Conservation (phyloP, 345 rosid genomes). For the Melaleuca quinquenervia region DNA sequence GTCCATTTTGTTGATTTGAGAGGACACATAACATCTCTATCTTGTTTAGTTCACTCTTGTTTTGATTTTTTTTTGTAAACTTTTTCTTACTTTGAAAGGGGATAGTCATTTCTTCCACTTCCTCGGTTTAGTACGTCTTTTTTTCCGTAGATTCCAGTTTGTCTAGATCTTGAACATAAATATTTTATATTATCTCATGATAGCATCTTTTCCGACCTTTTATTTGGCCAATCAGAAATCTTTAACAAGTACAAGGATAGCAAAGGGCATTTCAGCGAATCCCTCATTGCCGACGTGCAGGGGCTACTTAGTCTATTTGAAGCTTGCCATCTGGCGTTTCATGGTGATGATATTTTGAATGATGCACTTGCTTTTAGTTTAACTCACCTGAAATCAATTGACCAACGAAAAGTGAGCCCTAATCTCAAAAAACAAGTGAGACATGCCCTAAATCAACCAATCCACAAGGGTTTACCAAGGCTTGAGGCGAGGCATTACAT, state of each 20-base stretch:
- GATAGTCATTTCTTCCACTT: too few relatives aligned
- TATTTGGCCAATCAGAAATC: slow-evolving; percentile 5
- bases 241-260: slow-evolving; percentile 12
- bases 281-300: background rate
- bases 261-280: slow-evolving; percentile 1
- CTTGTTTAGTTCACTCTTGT: too few relatives aligned
- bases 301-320: slow-evolving; percentile 29
- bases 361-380: slow-evolving; percentile 19
- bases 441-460: background rate
- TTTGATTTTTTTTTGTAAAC: too few relatives aligned
- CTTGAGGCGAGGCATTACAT: background rate
- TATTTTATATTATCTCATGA: too few relatives aligned
- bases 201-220: too few relatives aligned
- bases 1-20: too few relatives aligned
- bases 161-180: too few relatives aligned
- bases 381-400: slow-evolving; percentile 3
- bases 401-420: background rate
- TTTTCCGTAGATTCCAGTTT: too few relatives aligned
- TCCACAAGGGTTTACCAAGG: background rate
- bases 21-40: too few relatives aligned
- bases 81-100: too few relatives aligned
- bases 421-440: background rate
- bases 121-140: too few relatives aligned
- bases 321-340: slow-evolving; percentile 13
- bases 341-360: slow-evolving; percentile 18